Evolutionary conservation across 768 basidiomycete species (phyloP).

Genomic region (Termitomyces bulborhizus): DNA sequence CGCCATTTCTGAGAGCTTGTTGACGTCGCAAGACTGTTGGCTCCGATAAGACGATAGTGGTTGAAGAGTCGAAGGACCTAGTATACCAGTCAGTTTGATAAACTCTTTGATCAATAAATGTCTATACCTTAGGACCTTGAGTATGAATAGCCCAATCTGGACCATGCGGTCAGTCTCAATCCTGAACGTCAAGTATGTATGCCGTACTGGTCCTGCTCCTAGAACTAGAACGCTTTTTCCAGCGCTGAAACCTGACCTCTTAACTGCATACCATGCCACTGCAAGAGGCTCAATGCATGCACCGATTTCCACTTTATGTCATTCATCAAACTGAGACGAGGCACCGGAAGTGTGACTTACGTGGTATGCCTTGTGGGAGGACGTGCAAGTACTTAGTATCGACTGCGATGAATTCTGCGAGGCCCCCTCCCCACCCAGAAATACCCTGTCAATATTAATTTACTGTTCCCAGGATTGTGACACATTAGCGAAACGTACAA

Average conservation of each 20-base stretch:
- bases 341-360: slow-evolving; percentile 19
- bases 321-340: not conserved
- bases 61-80: slow-evolving; percentile 22
- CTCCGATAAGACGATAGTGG: slow-evolving; percentile 32
- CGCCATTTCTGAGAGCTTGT: slow-evolving; percentile 30
- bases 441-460: slow-evolving; percentile 23
- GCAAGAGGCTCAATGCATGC: slow-evolving; percentile 43
- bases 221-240: slow-evolving; percentile 35
- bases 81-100: not conserved
- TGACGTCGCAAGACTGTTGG: slow-evolving; percentile 32
- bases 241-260: slow-evolving; percentile 29
- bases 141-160: slow-evolving; percentile 33
- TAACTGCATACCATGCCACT: slow-evolving; percentile 40
- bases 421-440: slow-evolving; percentile 35
- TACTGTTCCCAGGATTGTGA: not conserved
- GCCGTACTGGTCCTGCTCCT: slow-evolving; percentile 39
- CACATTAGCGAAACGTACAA: slow-evolving; percentile 20
- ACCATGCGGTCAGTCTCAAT: not conserved
- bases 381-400: slow-evolving; percentile 29
- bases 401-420: slow-evolving; percentile 34
- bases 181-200: not conserved
- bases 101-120: not conserved
- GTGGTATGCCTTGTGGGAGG: slow-evolving; percentile 29
- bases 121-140: slow-evolving; percentile 28
- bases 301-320: slow-evolving; percentile 34